phyloP scores from a whole-genome alignment of 352 stramenopile genomes.

The Phytopythium mirpurense region DNA sequence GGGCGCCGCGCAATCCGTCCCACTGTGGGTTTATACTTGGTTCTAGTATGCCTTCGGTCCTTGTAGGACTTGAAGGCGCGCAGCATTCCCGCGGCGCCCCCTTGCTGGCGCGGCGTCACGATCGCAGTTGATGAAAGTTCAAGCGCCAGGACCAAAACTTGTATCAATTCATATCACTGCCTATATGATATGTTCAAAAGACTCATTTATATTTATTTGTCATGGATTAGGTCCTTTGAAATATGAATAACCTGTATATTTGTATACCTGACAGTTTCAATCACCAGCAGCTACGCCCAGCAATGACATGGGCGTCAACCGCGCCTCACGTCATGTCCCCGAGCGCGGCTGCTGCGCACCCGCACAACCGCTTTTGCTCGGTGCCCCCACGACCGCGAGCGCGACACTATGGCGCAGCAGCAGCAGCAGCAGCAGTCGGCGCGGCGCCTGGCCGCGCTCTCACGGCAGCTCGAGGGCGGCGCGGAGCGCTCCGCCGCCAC shows the following conservation, averaged over 20 bases:
- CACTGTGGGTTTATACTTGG: too few species aligned
- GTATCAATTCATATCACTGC: neutral
- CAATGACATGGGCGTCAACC: neutral
- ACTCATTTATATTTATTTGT: too few species aligned
- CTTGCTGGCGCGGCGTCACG: conserved; percentile 5
- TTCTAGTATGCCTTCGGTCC: too few species aligned
- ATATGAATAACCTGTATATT: neutral
- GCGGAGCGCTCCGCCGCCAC: neutral
- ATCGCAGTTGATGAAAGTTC: conserved; percentile 8
- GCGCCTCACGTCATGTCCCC: neutral
- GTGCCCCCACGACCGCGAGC: too few species aligned
- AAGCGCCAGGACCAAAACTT: neutral
- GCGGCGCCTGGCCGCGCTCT: conserved; percentile 43
- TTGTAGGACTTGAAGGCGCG: neutral
- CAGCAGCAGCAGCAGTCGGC: conserved; percentile 9
- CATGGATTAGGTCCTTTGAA: too few species aligned
- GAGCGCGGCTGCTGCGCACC: neutral
- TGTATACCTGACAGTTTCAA: too few species aligned
- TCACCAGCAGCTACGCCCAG: too few species aligned
- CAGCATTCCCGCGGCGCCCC: neutral
- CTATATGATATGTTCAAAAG: neutral
- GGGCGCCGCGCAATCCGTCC: neutral
- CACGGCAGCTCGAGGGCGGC: conserved; percentile 34
- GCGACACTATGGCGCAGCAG: conserved; percentile 31
- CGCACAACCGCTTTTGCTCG: neutral